Evolutionary conservation across 2,329 filamentous ascomycete species (phyloP), one percentile per base, ranked within the genome.

Genomic region (Arthrobotrys musiformis): DNA sequence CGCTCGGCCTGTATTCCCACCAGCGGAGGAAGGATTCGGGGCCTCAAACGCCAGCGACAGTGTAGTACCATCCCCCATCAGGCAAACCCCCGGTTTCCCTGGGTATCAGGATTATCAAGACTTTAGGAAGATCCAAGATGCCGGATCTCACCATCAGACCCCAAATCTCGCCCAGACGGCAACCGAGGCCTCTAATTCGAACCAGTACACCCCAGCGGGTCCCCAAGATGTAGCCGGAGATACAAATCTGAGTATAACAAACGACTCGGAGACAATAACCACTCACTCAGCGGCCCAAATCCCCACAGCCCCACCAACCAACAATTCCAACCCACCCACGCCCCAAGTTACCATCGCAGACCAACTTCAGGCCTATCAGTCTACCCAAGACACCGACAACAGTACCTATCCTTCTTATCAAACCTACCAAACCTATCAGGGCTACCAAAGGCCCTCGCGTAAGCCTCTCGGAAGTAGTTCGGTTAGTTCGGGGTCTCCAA

Each of bases 291-390:
- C 9, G 1, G 8, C 35, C n/a, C 64, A 42, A 33, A n/a, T 37
- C 5, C n/a, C 7, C 1, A 33, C 48, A 19, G 24, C 13, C n/a
- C 3, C 7, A 7, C 28, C 48, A 19, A 11, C 15, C 4, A 9
- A 17, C 48, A 13, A 50, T 2, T 26, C 15, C 11, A 26, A 13
- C 17, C 26, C 35, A 4, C 8, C 11, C 1, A 7, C 3, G 13
- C 30, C 28, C 4, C 62, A 24, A 33, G 24, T 64, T 3, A 75
- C 70, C 4, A 52, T 75, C 9, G 70, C 70, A 6, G 70, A 75
- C 37, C 72, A 76, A 19, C 40, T 70, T n/a, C 72, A 76, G 30
- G 42, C 64, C 4, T 76, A 76, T 30, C 72, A 76, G 22, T 19
- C 61, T 26, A 61, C 46, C 33, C 61, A 67, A 30, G 50, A 56